Conservation (phyloP, 208 protist genomes). For the Balamuthia mandrillaris region DNA sequence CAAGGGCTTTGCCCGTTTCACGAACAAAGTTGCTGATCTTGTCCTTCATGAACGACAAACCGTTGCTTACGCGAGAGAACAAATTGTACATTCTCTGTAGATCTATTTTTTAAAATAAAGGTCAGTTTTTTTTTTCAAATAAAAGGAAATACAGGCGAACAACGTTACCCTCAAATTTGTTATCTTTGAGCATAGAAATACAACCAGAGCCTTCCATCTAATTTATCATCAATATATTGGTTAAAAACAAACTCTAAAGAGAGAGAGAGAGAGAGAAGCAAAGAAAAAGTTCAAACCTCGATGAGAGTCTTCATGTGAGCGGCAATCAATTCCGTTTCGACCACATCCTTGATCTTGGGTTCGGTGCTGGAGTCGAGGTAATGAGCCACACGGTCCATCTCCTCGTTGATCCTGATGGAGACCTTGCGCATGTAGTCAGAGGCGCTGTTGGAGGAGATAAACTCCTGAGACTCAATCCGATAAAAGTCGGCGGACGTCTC, state of each 20-base stretch:
- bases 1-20: conserved; percentile 59
- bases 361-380: conserved; percentile 69
- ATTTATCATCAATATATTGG: background rate
- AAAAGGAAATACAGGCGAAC: background rate
- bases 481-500: conserved; percentile 62
- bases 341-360: conserved; percentile 58
- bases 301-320: conserved; percentile 70
- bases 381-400: conserved; percentile 68
- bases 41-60: conserved; percentile 51
- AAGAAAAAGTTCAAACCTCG: conserved; percentile 44
- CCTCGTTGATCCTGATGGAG: conserved; percentile 65
- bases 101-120: conserved; percentile 34
- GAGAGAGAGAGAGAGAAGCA: background rate
- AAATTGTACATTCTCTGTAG: conserved; percentile 71
- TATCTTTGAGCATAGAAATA: conserved; percentile 65
- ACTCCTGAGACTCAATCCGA: conserved; percentile 56
- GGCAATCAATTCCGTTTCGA: conserved; percentile 69
- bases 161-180: conserved; percentile 64
- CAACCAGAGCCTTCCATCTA: conserved; percentile 71
- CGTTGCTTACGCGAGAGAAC: conserved; percentile 57
- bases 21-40: conserved; percentile 55
- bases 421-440: conserved; percentile 72
- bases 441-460: conserved; percentile 58
- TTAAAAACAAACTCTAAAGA: background rate
- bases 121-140: background rate